Percentiles rank a stretch among this genome's conserved stretches.
phyloP scores from a whole-genome alignment of 108 stramenopile genomes.

The Cyclotella sp. region DNA sequence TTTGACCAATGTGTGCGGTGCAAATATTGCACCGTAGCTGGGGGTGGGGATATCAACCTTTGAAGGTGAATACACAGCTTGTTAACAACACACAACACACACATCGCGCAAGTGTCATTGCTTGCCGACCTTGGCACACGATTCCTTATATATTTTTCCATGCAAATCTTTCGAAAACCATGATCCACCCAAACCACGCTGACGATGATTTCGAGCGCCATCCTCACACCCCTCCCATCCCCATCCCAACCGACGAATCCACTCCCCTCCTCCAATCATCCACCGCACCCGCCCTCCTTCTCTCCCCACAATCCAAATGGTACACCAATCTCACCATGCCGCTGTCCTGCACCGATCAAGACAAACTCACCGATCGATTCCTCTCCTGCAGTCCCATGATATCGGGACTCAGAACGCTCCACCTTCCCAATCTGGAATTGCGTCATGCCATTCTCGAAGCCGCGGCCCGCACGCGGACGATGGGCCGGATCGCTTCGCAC shows the following conservation, averaged over 20 bases:
- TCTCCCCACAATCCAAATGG: not conserved
- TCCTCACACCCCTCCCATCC: not conserved
- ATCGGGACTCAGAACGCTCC: conserved; percentile 20
- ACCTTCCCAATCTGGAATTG: conserved; percentile 32
- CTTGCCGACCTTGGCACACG: too few relatives aligned
- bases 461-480: not conserved
- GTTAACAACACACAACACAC: too few relatives aligned
- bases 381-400: conserved; percentile 42
- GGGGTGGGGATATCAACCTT: too few relatives aligned
- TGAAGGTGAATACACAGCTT: too few relatives aligned
- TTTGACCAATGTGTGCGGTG: too few relatives aligned
- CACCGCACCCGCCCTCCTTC: not conserved
- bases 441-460: conserved; percentile 18
- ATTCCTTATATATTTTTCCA: too few relatives aligned
- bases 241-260: not conserved
- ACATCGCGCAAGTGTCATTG: too few relatives aligned
- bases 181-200: too few relatives aligned
- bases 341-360: too few relatives aligned
- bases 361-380: conserved; percentile 21
- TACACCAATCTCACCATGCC: not conserved
- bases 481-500: not conserved
- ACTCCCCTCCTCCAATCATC: not conserved
- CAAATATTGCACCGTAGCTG: too few relatives aligned
- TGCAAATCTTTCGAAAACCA: too few relatives aligned
- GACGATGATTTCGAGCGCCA: too few relatives aligned